Evolutionary conservation across 331 rosid species (phyloP).

Genomic region (Cydonia oblonga): DNA sequence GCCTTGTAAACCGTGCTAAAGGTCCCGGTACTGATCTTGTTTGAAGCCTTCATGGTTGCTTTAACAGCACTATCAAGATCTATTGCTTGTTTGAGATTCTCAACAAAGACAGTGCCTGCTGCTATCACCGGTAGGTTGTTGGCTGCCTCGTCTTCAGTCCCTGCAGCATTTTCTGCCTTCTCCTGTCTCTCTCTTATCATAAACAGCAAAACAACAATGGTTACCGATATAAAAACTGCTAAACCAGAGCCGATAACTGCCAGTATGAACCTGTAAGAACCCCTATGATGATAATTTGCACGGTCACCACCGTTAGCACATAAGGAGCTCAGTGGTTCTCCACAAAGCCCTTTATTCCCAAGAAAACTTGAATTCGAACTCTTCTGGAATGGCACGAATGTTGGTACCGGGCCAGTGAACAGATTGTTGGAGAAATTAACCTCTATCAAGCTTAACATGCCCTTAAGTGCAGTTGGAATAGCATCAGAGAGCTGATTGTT

Average conservation of each 20-base stretch:
- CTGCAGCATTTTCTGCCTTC: conserved; percentile 60
- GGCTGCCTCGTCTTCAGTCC: conserved; percentile 46
- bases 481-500: conserved; percentile 70
- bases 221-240: conserved; percentile 75
- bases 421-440: conserved; percentile 92
- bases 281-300: conserved; percentile 58
- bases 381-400: conserved; percentile 84
- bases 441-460: conserved; percentile 96
- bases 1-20: conserved; percentile 94
- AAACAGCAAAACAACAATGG: conserved; percentile 74
- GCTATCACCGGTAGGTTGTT: conserved; percentile 48
- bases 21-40: conserved; percentile 79
- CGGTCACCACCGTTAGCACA: conserved; percentile 44
- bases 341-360: conserved; percentile 87
- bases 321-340: conserved; percentile 64
- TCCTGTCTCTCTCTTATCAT: conserved; percentile 88
- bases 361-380: conserved; percentile 70
- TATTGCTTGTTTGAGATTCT: conserved; percentile 78
- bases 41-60: conserved; percentile 79
- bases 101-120: conserved; percentile 76
- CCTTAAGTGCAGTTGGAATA: conserved; percentile 74
- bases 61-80: conserved; percentile 90
- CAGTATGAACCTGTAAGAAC: conserved; percentile 76
- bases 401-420: conserved; percentile 69
- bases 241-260: conserved; percentile 88